Evolutionary conservation across 139 green algal species (phyloP).

Genomic region (Dunaliella sp.): DNA sequence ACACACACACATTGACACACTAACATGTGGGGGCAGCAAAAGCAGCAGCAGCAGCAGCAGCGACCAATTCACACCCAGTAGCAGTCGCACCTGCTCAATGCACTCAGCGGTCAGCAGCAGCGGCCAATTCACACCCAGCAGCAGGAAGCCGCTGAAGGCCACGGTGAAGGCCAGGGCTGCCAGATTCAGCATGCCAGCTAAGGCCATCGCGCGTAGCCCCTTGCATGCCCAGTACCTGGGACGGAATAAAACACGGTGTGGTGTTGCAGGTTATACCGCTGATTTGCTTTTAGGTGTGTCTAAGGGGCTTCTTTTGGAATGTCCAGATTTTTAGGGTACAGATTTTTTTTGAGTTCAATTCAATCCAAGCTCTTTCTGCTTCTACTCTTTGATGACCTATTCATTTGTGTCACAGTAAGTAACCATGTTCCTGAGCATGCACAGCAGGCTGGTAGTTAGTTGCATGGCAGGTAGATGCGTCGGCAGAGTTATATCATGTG

Average conservation of each 20-base stretch:
- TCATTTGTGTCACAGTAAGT: neutral
- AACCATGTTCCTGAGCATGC: no score
- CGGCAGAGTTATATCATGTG: no score
- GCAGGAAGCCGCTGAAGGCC: constrained; percentile 76
- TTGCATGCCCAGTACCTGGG: constrained; percentile 81
- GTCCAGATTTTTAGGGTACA: no score
- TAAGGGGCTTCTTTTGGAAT: no score
- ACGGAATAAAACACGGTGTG: neutral
- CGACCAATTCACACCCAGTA: no score
- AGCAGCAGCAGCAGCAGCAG: no score
- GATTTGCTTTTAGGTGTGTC: neutral
- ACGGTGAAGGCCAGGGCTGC: constrained; percentile 89
- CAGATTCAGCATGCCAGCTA: constrained; percentile 77
- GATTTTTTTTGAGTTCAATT: neutral
- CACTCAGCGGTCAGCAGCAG: constrained; percentile 52
- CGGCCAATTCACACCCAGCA: constrained; percentile 85
- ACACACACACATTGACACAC: no score
- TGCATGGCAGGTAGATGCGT: neutral
- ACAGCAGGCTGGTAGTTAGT: neutral
- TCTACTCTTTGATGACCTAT: neutral
- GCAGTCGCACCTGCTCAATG: constrained; percentile 16
- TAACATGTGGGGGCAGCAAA: no score
- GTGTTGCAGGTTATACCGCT: neutral
- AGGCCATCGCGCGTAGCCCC: constrained; percentile 67
- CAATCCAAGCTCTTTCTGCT: neutral